Conservation (phyloP, 1,284 basidiomycete genomes). For the Porogramme epimiltina region DNA sequence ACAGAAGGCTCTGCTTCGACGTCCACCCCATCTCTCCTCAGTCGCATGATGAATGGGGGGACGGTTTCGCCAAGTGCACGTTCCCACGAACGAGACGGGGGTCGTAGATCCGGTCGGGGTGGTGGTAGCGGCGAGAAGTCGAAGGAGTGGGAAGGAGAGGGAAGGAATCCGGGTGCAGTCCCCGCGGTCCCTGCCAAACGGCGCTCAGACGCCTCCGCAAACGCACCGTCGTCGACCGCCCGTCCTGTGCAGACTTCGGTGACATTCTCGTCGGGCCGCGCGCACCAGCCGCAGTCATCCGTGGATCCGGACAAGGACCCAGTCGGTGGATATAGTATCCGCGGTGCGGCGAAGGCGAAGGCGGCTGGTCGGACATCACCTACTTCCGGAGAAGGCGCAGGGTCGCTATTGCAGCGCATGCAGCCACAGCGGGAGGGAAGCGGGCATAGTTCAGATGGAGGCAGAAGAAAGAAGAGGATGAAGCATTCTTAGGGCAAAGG, state of each 20-base stretch:
- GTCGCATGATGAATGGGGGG: too few species aligned
- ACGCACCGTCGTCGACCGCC: background rate
- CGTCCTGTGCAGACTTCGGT: background rate
- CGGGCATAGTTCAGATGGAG: constrained; percentile 13
- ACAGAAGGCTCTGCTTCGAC: constrained; percentile 4
- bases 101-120: constrained; percentile 5
- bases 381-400: constrained; percentile 6
- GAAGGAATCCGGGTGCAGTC: background rate
- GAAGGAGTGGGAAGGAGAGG: constrained; percentile 1
- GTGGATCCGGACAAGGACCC: constrained; percentile 35
- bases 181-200: constrained; percentile 23
- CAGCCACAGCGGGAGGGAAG: constrained; percentile 21
- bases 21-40: constrained; percentile 42
- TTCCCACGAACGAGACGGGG: background rate
- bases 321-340: constrained; percentile 50
- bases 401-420: constrained; percentile 48
- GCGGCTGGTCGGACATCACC: background rate
- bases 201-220: constrained; percentile 17
- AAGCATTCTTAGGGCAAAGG: constrained; percentile 4
- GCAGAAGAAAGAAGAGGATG: constrained; percentile 18
- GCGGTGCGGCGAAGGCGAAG: constrained; percentile 51
- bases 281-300: constrained; percentile 8
- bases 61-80: too few species aligned
- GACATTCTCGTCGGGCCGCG: background rate
- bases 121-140: constrained; percentile 2